Evolutionary conservation across 345 rosid genomes (phyloP).

Genomic region (Populus ilicifolia): DNA sequence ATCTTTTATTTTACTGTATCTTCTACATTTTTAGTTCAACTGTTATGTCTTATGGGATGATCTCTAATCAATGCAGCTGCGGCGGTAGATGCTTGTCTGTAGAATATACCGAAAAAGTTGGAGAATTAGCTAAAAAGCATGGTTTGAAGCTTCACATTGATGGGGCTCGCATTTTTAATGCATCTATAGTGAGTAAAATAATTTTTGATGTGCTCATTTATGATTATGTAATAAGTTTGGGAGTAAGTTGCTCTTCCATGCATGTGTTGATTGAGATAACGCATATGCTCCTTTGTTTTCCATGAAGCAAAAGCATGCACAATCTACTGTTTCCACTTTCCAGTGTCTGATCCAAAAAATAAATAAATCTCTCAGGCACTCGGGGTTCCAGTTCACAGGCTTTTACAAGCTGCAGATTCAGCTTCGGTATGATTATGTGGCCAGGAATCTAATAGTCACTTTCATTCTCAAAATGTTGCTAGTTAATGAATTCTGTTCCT

Average conservation of each 20-base stretch:
- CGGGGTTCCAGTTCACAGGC: constrained; percentile 74
- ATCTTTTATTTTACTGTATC: background rate
- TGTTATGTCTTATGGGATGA: constrained; percentile 4
- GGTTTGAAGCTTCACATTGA: constrained; percentile 91
- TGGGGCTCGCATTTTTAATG: constrained; percentile 95
- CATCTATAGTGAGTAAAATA: constrained; percentile 64
- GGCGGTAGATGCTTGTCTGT: constrained; percentile 78
- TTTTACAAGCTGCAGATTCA: constrained; percentile 84
- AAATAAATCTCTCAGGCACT: constrained; percentile 54
- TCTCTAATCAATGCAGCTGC: constrained; percentile 44
- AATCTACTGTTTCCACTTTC: background rate
- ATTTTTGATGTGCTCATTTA: background rate
- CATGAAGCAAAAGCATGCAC: background rate
- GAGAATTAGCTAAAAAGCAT: constrained; percentile 74
- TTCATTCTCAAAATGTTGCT: background rate
- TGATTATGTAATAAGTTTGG: background rate
- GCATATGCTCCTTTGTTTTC: background rate
- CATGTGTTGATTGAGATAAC: background rate
- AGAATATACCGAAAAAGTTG: constrained; percentile 67
- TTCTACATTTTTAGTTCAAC: background rate
- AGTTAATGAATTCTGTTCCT: background rate
- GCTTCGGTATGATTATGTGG: constrained; percentile 47
- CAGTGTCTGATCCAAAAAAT: constrained; percentile 15
- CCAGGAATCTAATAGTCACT: background rate
- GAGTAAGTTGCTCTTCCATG: background rate